phyloP scores from a whole-genome alignment of 345 rosid species.

The Toxicodendron radicans region DNA sequence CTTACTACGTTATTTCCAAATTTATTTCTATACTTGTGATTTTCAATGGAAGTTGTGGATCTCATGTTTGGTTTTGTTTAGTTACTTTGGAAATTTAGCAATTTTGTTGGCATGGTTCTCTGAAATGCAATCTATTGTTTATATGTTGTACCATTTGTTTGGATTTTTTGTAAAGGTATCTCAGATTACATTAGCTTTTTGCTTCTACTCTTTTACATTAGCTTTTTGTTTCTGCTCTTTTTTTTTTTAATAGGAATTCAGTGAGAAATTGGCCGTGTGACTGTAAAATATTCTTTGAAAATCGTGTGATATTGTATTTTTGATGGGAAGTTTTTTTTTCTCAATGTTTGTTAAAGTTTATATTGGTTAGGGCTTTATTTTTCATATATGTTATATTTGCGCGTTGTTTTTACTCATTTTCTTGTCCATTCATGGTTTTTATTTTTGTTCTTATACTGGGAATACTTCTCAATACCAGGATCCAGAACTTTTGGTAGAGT shows the following conservation, averaged over 20 bases:
- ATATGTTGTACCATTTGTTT: too few species aligned
- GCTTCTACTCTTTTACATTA: background rate
- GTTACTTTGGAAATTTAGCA: background rate
- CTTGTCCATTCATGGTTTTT: too few species aligned
- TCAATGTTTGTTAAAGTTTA: too few species aligned
- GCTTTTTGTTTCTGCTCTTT: background rate
- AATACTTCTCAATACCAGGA: constrained; percentile 49
- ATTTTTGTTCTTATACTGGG: background rate
- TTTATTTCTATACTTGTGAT: background rate
- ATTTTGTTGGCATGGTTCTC: background rate
- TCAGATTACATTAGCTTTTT: too few species aligned
- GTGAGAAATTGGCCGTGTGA: background rate
- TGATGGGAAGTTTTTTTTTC: background rate
- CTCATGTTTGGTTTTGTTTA: background rate
- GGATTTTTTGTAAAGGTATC: background rate
- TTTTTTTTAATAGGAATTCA: background rate
- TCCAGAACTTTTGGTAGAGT: constrained; percentile 81
- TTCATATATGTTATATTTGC: too few species aligned
- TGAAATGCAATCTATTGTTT: background rate
- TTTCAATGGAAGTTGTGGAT: background rate
- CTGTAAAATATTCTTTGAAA: background rate
- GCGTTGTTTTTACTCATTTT: too few species aligned
- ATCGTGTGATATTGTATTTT: background rate
- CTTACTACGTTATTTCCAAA: too few species aligned
- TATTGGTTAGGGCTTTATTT: too few species aligned